A percentile compares a stretch with the other conserved stretches of the same genome.
phyloP scores from a whole-genome alignment of 371 early-diverging fungal species.

The Mucor circinelloides region DNA sequence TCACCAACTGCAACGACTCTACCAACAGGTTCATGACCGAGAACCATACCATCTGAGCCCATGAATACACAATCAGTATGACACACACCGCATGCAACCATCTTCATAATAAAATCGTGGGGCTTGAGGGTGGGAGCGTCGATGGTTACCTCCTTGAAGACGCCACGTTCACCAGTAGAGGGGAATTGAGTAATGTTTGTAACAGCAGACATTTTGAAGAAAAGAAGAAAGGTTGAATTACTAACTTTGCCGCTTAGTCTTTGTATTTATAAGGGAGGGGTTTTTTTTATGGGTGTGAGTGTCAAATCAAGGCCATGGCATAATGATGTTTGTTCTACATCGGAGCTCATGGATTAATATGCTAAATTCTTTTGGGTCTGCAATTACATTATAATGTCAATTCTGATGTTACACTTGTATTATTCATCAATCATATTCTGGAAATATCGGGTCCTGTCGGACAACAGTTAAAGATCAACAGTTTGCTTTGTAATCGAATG shows the following conservation, averaged over 20 bases:
- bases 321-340: background rate
- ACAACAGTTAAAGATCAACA: no score
- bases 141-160: constrained; percentile 21
- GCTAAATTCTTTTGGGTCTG: no score
- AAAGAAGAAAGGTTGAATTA: background rate
- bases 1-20: constrained; percentile 44
- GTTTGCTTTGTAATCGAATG: no score
- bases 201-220: background rate
- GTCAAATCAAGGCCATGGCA: background rate
- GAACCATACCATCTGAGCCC: constrained; percentile 24
- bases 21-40: constrained; percentile 59
- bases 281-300: background rate
- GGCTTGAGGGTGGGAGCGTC: constrained; percentile 16
- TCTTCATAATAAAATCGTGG: constrained; percentile 41
- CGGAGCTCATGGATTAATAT: background rate
- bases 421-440: no score
- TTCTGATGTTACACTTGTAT: no score
- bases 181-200: constrained; percentile 16
- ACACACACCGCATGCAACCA: constrained; percentile 59
- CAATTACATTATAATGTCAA: no score
- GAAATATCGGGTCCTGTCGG: no score
- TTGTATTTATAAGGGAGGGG: background rate
- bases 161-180: constrained; percentile 11
- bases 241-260: background rate
- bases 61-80: constrained; percentile 49